Base-by-base conservation (phyloP, 139 green algal genomes). In the Coelastrella sp. region DNA sequence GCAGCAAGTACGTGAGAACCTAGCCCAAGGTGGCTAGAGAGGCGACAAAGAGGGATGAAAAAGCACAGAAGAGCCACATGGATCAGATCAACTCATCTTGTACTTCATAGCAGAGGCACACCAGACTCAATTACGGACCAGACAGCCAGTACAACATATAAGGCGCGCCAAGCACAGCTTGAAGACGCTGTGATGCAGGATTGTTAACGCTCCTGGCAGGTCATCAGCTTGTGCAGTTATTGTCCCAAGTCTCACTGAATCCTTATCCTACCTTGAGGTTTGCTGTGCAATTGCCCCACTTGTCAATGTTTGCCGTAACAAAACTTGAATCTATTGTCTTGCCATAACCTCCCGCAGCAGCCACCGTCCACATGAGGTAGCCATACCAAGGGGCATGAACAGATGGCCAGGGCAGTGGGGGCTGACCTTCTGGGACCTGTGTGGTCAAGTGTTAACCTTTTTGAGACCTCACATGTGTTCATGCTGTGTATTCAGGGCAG, bases 351-450 rank as follows among this genome's bases (percentile, higher is more conserved):
- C 88, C 81, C 17, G 68, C 81, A 14, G 81, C 83, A 22, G 81
- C 81, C 11, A 24, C 24, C 15, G 57, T 75, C 61, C 74, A 91
- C 22, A 91, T 73, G 24, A 91, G 88, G 70, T 88, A 88, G 88
- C 80, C 88, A 24, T 80, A 91, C 80, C 80, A 91, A 17, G 88
- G 88, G 4, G 88, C 88, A 68, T 91, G 88, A 57, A 91, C 88
- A n/a, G 65, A 84, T 8, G 88, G 88, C 56, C 74, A 91, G 68
- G 88, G 88, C 22, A 65, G 25, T 0, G 27, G 68, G 8, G 57
- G 19, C 58, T 88, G 25, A 58, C 84, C 84, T 59, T 57, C n/a
- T 59, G 78, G 78, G 10, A 68, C 49, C 78, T 68, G 78, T 17
- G 25, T 49, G 49, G 14, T 11, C 8, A 35, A 20, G 6, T 15